Evolutionary conservation across 2,329 filamentous ascomycete genomes (phyloP).

Genomic region (Rutstroemia sydowiana): DNA sequence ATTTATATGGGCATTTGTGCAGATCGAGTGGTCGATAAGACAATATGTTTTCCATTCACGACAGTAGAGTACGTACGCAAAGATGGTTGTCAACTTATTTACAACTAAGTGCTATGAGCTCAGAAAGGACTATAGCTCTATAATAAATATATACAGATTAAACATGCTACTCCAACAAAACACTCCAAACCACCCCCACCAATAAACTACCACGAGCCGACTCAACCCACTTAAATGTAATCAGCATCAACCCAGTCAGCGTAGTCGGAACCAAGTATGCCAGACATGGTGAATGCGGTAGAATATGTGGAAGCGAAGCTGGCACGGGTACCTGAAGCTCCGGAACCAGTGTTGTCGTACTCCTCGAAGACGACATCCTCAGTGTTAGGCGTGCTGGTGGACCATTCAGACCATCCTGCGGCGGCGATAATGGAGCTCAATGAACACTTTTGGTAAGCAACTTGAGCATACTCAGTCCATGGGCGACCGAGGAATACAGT

Average conservation of each 20-base stretch:
- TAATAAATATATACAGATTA: not conserved
- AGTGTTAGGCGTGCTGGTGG: constrained; percentile 34
- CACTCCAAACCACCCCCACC: not conserved
- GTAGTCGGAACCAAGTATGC: constrained; percentile 39
- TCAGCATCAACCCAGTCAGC: constrained; percentile 36
- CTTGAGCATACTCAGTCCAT: constrained; percentile 44
- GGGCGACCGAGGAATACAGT: constrained; percentile 45
- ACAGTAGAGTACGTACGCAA: no score
- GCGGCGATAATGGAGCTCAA: constrained; percentile 43
- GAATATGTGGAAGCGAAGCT: constrained; percentile 37
- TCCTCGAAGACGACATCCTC: constrained; percentile 44
- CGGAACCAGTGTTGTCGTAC: constrained; percentile 45
- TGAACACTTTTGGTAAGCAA: constrained; percentile 42
- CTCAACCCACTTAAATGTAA: constrained; percentile 29
- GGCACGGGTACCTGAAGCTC: constrained; percentile 41
- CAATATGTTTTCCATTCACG: no score
- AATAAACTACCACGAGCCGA: not conserved
- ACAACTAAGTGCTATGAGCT: not conserved
- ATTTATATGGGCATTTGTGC: no score
- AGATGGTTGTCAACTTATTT: not conserved
- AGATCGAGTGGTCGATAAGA: no score
- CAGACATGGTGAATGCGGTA: constrained; percentile 35
- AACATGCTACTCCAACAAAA: not conserved
- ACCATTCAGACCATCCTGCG: constrained; percentile 46
- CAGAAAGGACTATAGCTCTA: not conserved